These are phyloP conservation scores for Ogataea minuta DNA, from an alignment of 805 yeast species.

Conservation along the genomic window DNA sequence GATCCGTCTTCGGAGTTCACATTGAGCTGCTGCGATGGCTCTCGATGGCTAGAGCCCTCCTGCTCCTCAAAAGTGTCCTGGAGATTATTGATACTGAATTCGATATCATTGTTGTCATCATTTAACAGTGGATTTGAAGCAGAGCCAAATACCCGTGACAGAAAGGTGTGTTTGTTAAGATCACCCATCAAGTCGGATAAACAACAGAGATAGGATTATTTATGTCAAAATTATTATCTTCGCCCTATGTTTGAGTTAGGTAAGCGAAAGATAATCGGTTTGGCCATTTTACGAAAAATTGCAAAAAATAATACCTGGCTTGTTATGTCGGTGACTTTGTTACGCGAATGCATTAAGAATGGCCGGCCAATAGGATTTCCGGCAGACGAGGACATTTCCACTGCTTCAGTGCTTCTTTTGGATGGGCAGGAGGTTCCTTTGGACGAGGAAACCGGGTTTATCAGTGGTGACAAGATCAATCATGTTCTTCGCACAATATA, in stretches of 20 bases:
- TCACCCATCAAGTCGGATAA: constrained; percentile 15
- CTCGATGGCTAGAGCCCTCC: constrained; percentile 10
- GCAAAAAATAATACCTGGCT: not conserved
- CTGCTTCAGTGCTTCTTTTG: constrained; percentile 20
- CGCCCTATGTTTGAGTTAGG: constrained; percentile 4
- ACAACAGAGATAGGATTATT: not conserved
- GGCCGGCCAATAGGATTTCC: constrained; percentile 12
- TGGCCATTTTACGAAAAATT: not conserved
- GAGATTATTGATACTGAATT: constrained; percentile 22
- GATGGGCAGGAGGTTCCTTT: constrained; percentile 17
- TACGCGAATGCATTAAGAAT: constrained; percentile 3
- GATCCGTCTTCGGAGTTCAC: constrained; percentile 30
- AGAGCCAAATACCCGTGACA: constrained; percentile 60
- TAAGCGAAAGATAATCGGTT: not conserved
- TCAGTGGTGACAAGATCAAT: constrained; percentile 40
- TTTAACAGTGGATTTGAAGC: constrained; percentile 32
- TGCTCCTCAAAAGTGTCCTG: constrained; percentile 25
- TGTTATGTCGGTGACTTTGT: constrained; percentile 6
- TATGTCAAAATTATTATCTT: constrained; percentile 12
- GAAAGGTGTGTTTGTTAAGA: constrained; percentile 48
- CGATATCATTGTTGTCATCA: constrained; percentile 29
- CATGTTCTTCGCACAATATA: constrained; percentile 59
- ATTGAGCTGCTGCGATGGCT: constrained; percentile 13
- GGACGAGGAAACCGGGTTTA: constrained; percentile 49
- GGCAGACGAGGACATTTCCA: constrained; percentile 18